Evolutionary conservation across 495 filamentous ascomycete species (phyloP).

Genomic region (Xylaria longipes): DNA sequence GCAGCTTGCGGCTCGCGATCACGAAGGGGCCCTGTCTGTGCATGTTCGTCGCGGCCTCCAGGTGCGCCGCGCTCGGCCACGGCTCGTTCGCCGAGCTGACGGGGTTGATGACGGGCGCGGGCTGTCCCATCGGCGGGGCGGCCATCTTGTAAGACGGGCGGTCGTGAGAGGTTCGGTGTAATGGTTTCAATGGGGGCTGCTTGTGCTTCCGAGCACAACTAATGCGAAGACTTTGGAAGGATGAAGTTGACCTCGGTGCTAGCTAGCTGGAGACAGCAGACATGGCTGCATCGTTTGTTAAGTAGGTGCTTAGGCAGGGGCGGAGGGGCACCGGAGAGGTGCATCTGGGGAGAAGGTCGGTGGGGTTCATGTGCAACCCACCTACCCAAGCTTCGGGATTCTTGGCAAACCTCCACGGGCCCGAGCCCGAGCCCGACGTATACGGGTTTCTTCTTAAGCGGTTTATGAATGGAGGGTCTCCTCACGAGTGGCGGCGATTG

Average conservation of each 20-base stretch:
- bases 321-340: neutral
- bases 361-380: neutral
- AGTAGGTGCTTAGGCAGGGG: neutral
- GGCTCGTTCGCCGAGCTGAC: slow-evolving; percentile 17
- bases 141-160: slow-evolving; percentile 2
- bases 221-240: neutral
- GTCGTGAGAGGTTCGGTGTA: neutral
- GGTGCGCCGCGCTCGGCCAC: slow-evolving; percentile 26
- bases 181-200: neutral
- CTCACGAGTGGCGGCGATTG: too few species aligned
- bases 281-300: neutral
- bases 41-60: slow-evolving; percentile 49
- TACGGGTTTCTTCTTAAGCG: too few species aligned
- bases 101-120: neutral
- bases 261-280: neutral
- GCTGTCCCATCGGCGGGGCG: neutral
- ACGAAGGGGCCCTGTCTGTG: slow-evolving; percentile 66
- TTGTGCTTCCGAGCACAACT: neutral
- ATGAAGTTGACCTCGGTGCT: neutral
- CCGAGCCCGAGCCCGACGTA: too few species aligned
- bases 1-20: slow-evolving; percentile 81
- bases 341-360: neutral
- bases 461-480: too few species aligned
- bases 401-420: too few species aligned
- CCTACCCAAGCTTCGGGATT: neutral